Evolutionary conservation across 2,329 filamentous ascomycete species (phyloP).

Genomic region (Aspergillus sp.): DNA sequence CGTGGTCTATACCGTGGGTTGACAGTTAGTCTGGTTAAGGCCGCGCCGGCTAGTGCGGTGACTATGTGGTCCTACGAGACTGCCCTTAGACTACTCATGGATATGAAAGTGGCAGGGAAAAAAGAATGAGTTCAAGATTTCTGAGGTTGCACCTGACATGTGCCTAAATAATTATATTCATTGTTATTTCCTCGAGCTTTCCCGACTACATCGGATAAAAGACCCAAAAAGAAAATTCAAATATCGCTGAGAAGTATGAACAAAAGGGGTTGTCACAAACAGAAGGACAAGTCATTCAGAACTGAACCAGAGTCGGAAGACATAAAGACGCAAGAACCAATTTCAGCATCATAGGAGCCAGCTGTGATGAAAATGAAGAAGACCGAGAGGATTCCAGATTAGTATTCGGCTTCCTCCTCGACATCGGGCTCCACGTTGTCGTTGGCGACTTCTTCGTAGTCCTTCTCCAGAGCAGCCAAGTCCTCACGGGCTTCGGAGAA

Average conservation of each 20-base stretch:
- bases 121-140: background rate
- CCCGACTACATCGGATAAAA: background rate
- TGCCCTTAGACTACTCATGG: conserved; percentile 53
- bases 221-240: conserved; percentile 1
- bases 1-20: conserved; percentile 81
- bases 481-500: conserved; percentile 84
- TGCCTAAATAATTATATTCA: conserved; percentile 2
- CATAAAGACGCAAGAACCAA: conserved; percentile 1
- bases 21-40: conserved; percentile 82
- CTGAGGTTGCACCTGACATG: background rate
- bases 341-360: no score
- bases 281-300: conserved; percentile 8
- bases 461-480: conserved; percentile 74
- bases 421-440: conserved; percentile 58
- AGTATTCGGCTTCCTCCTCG: conserved; percentile 41
- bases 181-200: conserved; percentile 6
- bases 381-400: conserved; percentile 4
- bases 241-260: conserved; percentile 12
- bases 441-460: conserved; percentile 75
- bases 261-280: conserved; percentile 19
- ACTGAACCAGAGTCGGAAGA: conserved; percentile 6
- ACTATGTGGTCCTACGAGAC: conserved; percentile 94
- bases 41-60: conserved; percentile 82
- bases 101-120: conserved; percentile 19
- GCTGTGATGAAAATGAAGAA: background rate